phyloP scores from a whole-genome alignment of 2,329 filamentous ascomycete genomes.

The Cladophialophora psammophila region DNA sequence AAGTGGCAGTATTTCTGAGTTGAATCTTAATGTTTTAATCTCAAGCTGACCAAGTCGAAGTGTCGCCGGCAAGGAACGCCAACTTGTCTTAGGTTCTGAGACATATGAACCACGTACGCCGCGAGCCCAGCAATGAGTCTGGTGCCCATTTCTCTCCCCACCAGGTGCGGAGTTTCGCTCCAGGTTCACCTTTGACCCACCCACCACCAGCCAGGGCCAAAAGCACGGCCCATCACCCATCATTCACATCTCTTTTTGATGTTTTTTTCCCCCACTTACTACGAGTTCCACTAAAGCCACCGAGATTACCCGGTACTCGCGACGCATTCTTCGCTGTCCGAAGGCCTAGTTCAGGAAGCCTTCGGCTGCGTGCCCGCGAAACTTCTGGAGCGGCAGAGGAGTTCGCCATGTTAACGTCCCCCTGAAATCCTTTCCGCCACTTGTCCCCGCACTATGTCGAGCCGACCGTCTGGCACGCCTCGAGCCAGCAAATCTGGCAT shows the following conservation, averaged over 20 bases:
- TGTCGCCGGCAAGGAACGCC: too few relatives aligned
- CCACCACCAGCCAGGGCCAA: too few relatives aligned
- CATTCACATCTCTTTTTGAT: neutral
- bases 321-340: neutral
- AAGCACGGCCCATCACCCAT: neutral
- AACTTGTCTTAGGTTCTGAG: too few relatives aligned
- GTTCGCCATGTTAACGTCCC: neutral
- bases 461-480: constrained; percentile 23
- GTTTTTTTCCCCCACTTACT: neutral
- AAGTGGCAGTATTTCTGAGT: too few relatives aligned
- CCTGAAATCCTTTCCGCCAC: neutral
- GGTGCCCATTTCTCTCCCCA: too few relatives aligned
- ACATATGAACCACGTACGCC: too few relatives aligned
- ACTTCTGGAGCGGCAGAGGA: neutral
- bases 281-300: neutral
- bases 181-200: too few relatives aligned
- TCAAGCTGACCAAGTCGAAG: too few relatives aligned
- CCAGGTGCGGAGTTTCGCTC: too few relatives aligned
- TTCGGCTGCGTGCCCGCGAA: neutral
- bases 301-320: neutral
- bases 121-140: too few relatives aligned
- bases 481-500: constrained; percentile 65
- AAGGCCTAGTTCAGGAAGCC: neutral
- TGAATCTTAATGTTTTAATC: too few relatives aligned
- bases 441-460: neutral